These are phyloP conservation scores for Trichoderma sp. DNA, from an alignment of 2,329 filamentous ascomycete genomes.

Conservation along the genomic window DNA sequence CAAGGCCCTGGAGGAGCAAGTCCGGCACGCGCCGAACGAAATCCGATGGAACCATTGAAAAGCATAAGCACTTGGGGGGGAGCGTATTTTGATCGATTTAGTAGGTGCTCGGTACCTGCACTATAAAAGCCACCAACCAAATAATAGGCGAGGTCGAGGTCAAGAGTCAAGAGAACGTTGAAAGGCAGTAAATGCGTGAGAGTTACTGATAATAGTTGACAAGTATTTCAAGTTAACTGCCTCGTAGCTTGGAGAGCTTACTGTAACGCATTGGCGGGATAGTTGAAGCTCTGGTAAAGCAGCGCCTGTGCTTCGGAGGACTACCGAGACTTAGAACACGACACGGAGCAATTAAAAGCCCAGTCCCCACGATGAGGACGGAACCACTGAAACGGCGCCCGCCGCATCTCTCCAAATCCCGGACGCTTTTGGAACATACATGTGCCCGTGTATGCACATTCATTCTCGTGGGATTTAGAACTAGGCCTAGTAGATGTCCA, in stretches of 20 bases:
- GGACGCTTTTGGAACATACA: not conserved
- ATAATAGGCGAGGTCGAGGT: not conserved
- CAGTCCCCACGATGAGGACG: not conserved
- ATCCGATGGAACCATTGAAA: not conserved
- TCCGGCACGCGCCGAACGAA: not conserved
- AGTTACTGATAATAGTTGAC: not conserved
- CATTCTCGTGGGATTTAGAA: too few relatives aligned
- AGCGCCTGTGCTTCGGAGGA: too few relatives aligned
- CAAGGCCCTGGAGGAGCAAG: not conserved
- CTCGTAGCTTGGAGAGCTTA: too few relatives aligned
- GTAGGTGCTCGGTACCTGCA: not conserved
- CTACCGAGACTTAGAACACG: too few relatives aligned
- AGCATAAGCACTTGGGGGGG: not conserved
- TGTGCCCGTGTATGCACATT: not conserved
- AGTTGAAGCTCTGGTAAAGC: too few relatives aligned
- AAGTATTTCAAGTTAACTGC: too few relatives aligned
- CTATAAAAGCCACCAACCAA: not conserved
- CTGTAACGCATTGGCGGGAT: too few relatives aligned
- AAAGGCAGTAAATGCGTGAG: not conserved
- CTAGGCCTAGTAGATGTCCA: too few relatives aligned
- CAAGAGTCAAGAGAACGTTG: not conserved
- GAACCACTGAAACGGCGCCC: constrained; percentile 7
- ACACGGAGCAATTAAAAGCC: not conserved
- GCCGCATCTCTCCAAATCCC: not conserved
- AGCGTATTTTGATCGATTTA: not conserved